Conservation (phyloP, 1,139 yeast species). For the Saccharomycopsis crataegensis region DNA sequence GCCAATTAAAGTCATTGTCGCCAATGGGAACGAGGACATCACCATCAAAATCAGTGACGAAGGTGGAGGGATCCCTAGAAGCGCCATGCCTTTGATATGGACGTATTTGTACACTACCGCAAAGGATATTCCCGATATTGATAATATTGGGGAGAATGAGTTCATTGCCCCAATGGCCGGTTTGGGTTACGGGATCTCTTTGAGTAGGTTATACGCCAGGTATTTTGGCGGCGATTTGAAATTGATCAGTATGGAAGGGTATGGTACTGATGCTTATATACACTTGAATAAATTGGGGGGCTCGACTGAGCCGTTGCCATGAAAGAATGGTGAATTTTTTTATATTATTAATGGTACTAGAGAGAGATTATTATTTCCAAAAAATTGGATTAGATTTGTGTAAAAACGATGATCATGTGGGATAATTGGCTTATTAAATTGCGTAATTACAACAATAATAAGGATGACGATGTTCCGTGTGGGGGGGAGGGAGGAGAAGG, state of each 20-base stretch:
- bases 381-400: too few species aligned
- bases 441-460: too few species aligned
- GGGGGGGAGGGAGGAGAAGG: too few species aligned
- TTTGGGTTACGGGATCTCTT: slow-evolving; percentile 86
- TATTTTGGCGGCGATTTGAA: slow-evolving; percentile 90
- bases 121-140: slow-evolving; percentile 61
- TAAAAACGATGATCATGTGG: too few species aligned
- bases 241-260: slow-evolving; percentile 86
- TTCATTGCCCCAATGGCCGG: slow-evolving; percentile 85
- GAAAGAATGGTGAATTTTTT: too few species aligned
- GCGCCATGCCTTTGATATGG: slow-evolving; percentile 83
- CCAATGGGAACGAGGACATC: slow-evolving; percentile 88
- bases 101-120: slow-evolving; percentile 89
- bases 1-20: slow-evolving; percentile 78
- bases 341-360: too few species aligned
- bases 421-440: too few species aligned
- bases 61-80: slow-evolving; percentile 89
- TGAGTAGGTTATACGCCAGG: slow-evolving; percentile 77
- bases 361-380: too few species aligned
- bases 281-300: slow-evolving; percentile 60
- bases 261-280: slow-evolving; percentile 87
- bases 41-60: slow-evolving; percentile 91
- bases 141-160: slow-evolving; percentile 28
- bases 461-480: too few species aligned
- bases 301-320: slow-evolving; percentile 41